Percentiles rank a stretch among this genome's conserved stretches.
Evolutionary conservation across 1,139 yeast species (phyloP).

Genomic region (Pichia sp.): DNA sequence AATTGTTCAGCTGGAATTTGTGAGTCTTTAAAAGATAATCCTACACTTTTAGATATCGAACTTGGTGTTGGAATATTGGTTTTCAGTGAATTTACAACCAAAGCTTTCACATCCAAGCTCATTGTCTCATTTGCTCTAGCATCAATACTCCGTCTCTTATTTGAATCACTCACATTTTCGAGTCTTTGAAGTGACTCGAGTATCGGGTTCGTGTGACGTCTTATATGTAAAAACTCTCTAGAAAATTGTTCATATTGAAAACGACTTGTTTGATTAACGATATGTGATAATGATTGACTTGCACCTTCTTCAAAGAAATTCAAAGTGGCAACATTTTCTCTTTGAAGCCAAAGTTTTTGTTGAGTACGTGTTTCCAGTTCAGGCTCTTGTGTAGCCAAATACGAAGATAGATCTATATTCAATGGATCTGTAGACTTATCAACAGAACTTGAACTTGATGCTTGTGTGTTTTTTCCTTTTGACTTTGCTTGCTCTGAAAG

Average conservation of each 20-base stretch:
- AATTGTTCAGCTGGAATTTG: background rate
- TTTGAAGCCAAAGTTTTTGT: constrained; percentile 74
- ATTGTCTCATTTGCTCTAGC: background rate
- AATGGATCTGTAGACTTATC: constrained; percentile 1
- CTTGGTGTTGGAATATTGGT: background rate
- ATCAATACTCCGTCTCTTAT: constrained; percentile 20
- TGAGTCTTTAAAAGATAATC: constrained; percentile 2
- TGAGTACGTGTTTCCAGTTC: constrained; percentile 68
- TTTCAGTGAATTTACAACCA: background rate
- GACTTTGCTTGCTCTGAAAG: background rate
- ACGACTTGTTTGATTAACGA: constrained; percentile 28
- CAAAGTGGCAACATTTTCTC: constrained; percentile 43
- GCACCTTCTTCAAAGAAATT: constrained; percentile 21
- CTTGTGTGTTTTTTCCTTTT: background rate
- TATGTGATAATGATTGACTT: background rate
- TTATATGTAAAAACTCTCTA: constrained; percentile 62
- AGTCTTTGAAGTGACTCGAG: constrained; percentile 46
- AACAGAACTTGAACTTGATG: background rate
- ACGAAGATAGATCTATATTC: constrained; percentile 18
- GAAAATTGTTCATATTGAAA: constrained; percentile 72
- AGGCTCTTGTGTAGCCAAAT: constrained; percentile 20
- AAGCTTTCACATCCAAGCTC: background rate
- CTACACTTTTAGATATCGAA: constrained; percentile 8
- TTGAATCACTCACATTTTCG: constrained; percentile 21
- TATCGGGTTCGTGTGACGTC: constrained; percentile 65